phyloP scores from a whole-genome alignment of 306 rosid genomes.

The Hippophae gyantsensis region DNA sequence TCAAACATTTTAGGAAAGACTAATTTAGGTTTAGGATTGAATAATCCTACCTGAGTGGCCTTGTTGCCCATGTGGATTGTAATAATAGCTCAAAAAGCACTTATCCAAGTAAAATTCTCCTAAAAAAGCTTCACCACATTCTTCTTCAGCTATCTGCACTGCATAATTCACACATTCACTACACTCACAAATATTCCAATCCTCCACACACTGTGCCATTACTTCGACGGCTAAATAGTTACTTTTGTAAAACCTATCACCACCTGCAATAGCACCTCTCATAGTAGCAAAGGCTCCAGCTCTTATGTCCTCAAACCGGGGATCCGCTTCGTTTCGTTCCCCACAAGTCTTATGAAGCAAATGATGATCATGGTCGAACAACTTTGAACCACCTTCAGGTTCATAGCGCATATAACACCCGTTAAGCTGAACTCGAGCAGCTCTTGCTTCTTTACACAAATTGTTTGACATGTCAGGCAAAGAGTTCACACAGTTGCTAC shows the following conservation, averaged over 20 bases:
- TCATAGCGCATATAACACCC: constrained; percentile 50
- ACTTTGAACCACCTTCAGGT: constrained; percentile 11
- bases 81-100: constrained; percentile 44
- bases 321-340: neutral
- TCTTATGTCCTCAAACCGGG: constrained; percentile 26
- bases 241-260: constrained; percentile 28
- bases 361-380: neutral
- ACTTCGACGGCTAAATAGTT: constrained; percentile 27
- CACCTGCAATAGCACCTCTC: constrained; percentile 26
- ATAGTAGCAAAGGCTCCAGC: constrained; percentile 37
- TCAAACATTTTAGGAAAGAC: neutral
- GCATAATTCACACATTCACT: constrained; percentile 49
- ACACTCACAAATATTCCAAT: constrained; percentile 43
- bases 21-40: neutral
- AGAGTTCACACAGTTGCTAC: constrained; percentile 41
- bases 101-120: constrained; percentile 48
- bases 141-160: constrained; percentile 29
- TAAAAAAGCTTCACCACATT: constrained; percentile 35
- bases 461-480: constrained; percentile 30
- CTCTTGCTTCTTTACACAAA: constrained; percentile 29
- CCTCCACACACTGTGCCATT: constrained; percentile 62
- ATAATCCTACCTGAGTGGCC: neutral
- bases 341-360: constrained; percentile 44
- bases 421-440: constrained; percentile 50
- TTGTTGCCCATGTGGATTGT: constrained; percentile 14